A percentile compares a stretch with the other conserved stretches of the same genome.
Conservation (phyloP, 129 eudicot species). For the Oenanthe sinensis region DNA sequence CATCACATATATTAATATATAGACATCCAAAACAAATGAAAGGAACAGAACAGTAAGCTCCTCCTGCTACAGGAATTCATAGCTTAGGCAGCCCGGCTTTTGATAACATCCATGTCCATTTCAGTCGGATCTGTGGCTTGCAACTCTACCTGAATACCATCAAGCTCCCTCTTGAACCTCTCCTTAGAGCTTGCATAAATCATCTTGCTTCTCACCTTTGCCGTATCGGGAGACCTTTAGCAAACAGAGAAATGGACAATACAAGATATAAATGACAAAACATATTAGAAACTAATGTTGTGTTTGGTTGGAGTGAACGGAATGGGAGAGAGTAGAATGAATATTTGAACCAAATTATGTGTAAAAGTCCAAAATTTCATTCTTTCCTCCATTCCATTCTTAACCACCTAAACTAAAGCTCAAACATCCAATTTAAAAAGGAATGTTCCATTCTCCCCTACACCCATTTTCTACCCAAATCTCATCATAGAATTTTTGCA, state of each 20-base stretch:
- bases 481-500: too few relatives aligned
- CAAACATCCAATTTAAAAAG: too few relatives aligned
- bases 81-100: conserved; percentile 18
- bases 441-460: too few relatives aligned
- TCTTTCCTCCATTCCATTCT: too few relatives aligned
- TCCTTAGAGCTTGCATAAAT: conserved; percentile 25
- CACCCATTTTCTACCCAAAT: too few relatives aligned
- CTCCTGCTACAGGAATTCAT: background rate
- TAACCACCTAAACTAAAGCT: too few relatives aligned
- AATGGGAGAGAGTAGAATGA: too few relatives aligned
- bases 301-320: too few relatives aligned
- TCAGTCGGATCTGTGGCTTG: conserved; percentile 27
- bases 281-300: background rate
- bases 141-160: conserved; percentile 25
- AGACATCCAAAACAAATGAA: conserved; percentile 13
- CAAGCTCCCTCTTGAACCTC: conserved; percentile 25
- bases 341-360: too few relatives aligned
- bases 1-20: conserved; percentile 5
- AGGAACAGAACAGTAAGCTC: background rate
- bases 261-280: background rate
- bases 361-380: too few relatives aligned
- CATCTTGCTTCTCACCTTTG: conserved; percentile 26
- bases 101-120: conserved; percentile 21
- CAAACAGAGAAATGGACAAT: background rate
- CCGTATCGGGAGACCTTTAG: conserved; percentile 24